These are phyloP conservation scores for Capronia coronata DNA, from an alignment of 2,329 filamentous ascomycete genomes.

Conservation along the genomic window DNA sequence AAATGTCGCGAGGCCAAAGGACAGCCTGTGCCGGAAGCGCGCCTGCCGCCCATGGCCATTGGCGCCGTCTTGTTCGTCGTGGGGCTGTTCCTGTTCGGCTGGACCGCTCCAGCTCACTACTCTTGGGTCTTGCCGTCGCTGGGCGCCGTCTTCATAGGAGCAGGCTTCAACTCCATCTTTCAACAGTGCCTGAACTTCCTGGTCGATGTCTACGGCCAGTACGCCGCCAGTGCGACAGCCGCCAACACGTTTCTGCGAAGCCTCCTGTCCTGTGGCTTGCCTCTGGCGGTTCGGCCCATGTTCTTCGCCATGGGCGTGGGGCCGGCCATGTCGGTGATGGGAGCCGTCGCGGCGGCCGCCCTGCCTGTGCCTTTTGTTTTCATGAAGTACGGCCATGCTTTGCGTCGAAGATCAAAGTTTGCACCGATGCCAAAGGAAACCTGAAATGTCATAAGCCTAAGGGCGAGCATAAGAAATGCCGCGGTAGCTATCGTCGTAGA, in stretches of 20 bases:
- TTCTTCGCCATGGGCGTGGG: conserved; percentile 42
- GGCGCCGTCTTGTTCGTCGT: conserved; percentile 41
- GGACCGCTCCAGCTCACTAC: conserved; percentile 46
- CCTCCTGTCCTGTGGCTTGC: conserved; percentile 44
- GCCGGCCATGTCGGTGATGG: conserved; percentile 44
- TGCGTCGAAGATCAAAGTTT: too few relatives aligned
- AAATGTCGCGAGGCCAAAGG: conserved; percentile 39
- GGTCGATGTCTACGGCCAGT: conserved; percentile 41
- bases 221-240: conserved; percentile 39
- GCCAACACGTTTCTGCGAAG: conserved; percentile 45
- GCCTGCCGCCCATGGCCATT: conserved; percentile 46
- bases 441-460: too few relatives aligned
- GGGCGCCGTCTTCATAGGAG: conserved; percentile 37
- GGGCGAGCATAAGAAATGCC: too few relatives aligned
- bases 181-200: conserved; percentile 40
- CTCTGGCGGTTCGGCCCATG: conserved; percentile 44
- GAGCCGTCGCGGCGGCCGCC: conserved; percentile 42
- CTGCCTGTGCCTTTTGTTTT: too few relatives aligned
- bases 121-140: conserved; percentile 38
- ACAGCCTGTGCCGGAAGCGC: conserved; percentile 56
- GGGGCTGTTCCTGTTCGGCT: conserved; percentile 55
- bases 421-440: too few relatives aligned
- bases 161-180: conserved; percentile 40
- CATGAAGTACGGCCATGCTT: too few relatives aligned
- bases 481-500: too few relatives aligned